Evolutionary conservation across 805 yeast species (phyloP).

Genomic region (Schizosaccharomyces lindneri): DNA sequence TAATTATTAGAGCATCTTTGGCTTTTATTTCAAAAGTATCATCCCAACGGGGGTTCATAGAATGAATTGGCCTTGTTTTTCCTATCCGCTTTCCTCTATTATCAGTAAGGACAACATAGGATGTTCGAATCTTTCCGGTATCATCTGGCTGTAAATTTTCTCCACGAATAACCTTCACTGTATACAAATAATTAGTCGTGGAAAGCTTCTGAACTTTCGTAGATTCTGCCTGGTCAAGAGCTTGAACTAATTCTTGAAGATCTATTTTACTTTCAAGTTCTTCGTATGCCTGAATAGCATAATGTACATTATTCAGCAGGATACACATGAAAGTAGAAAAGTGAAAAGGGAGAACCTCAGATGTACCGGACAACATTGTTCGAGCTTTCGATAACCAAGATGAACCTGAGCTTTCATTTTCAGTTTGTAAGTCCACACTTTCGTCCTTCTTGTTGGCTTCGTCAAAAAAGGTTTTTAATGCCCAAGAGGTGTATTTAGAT

Average conservation of each 20-base stretch:
- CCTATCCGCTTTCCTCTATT: conserved; percentile 31
- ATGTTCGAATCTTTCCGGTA: conserved; percentile 24
- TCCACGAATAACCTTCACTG: conserved; percentile 33
- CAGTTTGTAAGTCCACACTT: conserved; percentile 7
- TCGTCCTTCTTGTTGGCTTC: background rate
- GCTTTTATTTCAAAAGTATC: conserved; percentile 49
- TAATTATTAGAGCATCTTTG: conserved; percentile 22
- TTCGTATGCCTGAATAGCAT: conserved; percentile 2
- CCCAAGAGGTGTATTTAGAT: conserved; percentile 18
- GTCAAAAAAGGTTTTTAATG: conserved; percentile 10
- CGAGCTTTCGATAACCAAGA: conserved; percentile 15
- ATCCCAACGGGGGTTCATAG: conserved; percentile 59
- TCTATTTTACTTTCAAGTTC: background rate
- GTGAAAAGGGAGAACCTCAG: conserved; percentile 6
- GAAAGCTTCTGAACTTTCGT: background rate
- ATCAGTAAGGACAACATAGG: conserved; percentile 38
- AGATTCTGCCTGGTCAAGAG: background rate
- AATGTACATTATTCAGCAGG: conserved; percentile 40
- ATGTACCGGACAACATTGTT: conserved; percentile 15
- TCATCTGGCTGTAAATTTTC: conserved; percentile 29
- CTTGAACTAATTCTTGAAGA: background rate
- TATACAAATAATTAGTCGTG: background rate
- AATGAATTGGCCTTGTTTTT: conserved; percentile 39
- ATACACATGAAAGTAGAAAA: conserved; percentile 27
- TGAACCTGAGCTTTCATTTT: background rate